A percentile compares a stretch with the other conserved stretches of the same genome.
Conservation (phyloP, 331 rosid genomes). For the Quercus tomentella region DNA sequence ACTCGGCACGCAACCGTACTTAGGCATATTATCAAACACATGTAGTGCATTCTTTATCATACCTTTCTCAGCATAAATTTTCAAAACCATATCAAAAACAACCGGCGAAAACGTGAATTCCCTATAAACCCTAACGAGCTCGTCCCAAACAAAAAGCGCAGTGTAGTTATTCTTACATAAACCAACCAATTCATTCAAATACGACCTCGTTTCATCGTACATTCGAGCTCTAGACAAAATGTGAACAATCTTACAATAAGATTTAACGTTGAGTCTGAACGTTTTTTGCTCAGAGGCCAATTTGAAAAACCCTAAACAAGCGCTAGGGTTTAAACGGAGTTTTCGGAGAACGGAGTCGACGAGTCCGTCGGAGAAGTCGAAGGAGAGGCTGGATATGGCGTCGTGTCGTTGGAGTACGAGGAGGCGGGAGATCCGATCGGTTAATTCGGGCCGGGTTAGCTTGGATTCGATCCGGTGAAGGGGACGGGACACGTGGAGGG, state of each 20-base stretch:
- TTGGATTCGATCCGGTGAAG: slow-evolving; percentile 57
- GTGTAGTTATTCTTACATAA: slow-evolving; percentile 46
- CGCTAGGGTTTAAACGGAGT: slow-evolving; percentile 55
- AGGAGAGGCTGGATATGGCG: slow-evolving; percentile 39
- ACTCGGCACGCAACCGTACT: slow-evolving; percentile 49
- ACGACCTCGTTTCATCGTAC: slow-evolving; percentile 46
- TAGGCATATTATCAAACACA: slow-evolving; percentile 72
- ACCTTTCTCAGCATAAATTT: slow-evolving; percentile 57
- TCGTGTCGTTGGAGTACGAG: slow-evolving; percentile 51
- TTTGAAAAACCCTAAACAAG: slow-evolving; percentile 56
- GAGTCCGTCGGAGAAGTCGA: slow-evolving; percentile 45
- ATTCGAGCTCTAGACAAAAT: slow-evolving; percentile 64
- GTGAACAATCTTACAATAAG: slow-evolving; percentile 63
- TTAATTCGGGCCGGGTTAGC: slow-evolving; percentile 36
- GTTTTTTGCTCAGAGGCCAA: slow-evolving; percentile 46
- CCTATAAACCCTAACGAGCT: slow-evolving; percentile 39
- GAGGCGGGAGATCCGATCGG: slow-evolving; percentile 64
- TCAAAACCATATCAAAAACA: slow-evolving; percentile 69
- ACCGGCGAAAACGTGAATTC: slow-evolving; percentile 55
- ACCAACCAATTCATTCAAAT: slow-evolving; percentile 34
- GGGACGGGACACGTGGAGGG: slow-evolving; percentile 34
- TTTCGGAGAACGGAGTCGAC: slow-evolving; percentile 60
- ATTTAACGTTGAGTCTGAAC: slow-evolving; percentile 54
- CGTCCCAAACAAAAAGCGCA: slow-evolving; percentile 31
- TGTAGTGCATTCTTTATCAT: slow-evolving; percentile 52